These are phyloP conservation scores for Pseudoturritis turrita DNA, from an alignment of 345 rosid species.

Conservation along the genomic window DNA sequence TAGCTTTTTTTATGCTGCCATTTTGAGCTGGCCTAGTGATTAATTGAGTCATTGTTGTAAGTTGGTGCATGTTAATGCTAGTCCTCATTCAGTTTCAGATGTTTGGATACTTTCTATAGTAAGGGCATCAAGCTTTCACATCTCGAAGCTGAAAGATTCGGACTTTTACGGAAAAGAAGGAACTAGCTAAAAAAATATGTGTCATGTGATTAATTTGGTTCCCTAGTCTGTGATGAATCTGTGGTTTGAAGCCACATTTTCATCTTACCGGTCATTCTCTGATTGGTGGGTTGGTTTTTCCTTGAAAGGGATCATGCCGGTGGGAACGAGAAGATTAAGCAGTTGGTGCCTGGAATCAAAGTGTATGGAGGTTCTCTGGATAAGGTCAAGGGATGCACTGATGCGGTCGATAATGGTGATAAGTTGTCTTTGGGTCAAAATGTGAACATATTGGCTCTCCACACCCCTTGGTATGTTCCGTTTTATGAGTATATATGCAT, in stretches of 20 bases:
- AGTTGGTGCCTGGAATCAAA: conserved; percentile 67
- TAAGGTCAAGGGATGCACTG: conserved; percentile 72
- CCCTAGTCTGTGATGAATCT: not conserved
- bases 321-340: conserved; percentile 77
- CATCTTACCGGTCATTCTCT: not conserved
- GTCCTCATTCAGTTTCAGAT: not conserved
- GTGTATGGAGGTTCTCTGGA: conserved; percentile 89
- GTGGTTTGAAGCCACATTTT: not conserved
- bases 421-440: conserved; percentile 49
- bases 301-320: conserved; percentile 87
- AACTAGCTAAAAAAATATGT: not conserved
- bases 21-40: not conserved
- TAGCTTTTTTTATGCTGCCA: not conserved
- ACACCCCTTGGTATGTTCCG: conserved; percentile 73
- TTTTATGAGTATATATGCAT: not conserved
- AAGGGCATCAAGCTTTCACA: not conserved
- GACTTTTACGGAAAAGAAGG: not conserved
- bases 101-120: not conserved
- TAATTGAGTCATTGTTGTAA: not conserved
- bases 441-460: conserved; percentile 62
- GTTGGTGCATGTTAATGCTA: not conserved
- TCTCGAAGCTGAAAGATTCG: not conserved
- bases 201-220: not conserved
- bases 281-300: not conserved
- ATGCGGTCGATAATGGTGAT: conserved; percentile 69